These are phyloP conservation scores for Phytopythium helicoides DNA, from an alignment of 352 stramenopile genomes.

Conservation along the genomic window DNA sequence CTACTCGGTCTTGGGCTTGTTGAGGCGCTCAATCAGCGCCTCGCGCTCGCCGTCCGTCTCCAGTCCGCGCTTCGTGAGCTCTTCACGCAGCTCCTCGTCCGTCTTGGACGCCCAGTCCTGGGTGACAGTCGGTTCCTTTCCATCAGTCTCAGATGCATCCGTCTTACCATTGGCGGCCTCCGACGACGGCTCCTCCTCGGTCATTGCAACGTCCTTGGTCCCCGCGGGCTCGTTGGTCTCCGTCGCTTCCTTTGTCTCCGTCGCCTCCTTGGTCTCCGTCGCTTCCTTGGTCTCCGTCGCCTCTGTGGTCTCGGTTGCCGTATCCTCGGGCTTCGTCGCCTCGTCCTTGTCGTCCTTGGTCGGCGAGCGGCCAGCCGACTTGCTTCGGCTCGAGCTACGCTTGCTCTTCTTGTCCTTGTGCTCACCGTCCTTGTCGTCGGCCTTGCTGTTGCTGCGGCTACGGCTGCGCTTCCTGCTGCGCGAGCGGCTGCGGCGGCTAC, in stretches of 20 bases:
- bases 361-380: slow-evolving; percentile 16
- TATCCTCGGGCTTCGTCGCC: slow-evolving; percentile 15
- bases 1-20: slow-evolving; percentile 15
- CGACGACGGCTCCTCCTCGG: slow-evolving; percentile 9
- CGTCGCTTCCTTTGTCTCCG: slow-evolving; percentile 8
- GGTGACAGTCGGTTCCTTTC: slow-evolving; percentile 8
- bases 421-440: slow-evolving; percentile 12
- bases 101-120: slow-evolving; percentile 21
- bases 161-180: slow-evolving; percentile 18
- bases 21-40: slow-evolving; percentile 8
- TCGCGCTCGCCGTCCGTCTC: slow-evolving; percentile 13
- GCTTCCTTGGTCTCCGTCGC: slow-evolving; percentile 3
- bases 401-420: slow-evolving; percentile 24
- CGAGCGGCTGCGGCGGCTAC: slow-evolving; percentile 23
- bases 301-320: slow-evolving; percentile 11
- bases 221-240: slow-evolving; percentile 8
- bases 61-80: slow-evolving; percentile 13
- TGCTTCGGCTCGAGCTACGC: slow-evolving; percentile 24
- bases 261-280: slow-evolving; percentile 1
- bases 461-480: slow-evolving; percentile 29
- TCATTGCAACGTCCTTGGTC: slow-evolving; percentile 9
- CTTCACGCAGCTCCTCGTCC: slow-evolving; percentile 20
- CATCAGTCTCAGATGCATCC: slow-evolving; percentile 13
- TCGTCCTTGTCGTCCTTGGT: slow-evolving; percentile 10
- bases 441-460: slow-evolving; percentile 30